These are phyloP conservation scores for Buxus sempervirens DNA, from an alignment of 164 flowering plant species.

Conservation along the genomic window DNA sequence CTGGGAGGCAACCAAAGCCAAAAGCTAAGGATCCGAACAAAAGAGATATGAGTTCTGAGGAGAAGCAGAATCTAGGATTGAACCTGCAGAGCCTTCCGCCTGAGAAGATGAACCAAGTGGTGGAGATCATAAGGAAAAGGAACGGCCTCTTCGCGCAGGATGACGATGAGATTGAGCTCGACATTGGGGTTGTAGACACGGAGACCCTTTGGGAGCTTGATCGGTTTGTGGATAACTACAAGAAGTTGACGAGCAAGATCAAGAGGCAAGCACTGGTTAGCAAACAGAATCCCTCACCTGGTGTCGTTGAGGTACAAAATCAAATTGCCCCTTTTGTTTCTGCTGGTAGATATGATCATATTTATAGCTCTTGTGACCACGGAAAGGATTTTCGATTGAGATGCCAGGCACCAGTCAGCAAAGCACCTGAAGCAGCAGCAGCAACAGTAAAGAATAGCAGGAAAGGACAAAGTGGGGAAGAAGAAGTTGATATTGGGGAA, in stretches of 20 bases:
- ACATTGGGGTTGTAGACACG: slow-evolving; percentile 59
- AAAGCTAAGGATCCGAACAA: slow-evolving; percentile 35
- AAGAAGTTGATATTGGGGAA: slow-evolving; percentile 43
- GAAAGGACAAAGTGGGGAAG: slow-evolving; percentile 22
- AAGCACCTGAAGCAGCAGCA: slow-evolving; percentile 16
- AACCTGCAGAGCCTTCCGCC: slow-evolving; percentile 29
- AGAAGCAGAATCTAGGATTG: slow-evolving; percentile 38
- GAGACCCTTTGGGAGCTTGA: slow-evolving; percentile 91
- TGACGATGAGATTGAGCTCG: slow-evolving; percentile 83
- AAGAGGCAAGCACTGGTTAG: slow-evolving; percentile 44
- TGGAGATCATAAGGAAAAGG: slow-evolving; percentile 57
- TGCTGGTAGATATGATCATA: too few relatives aligned
- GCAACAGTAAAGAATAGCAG: slow-evolving; percentile 14
- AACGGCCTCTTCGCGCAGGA: slow-evolving; percentile 41
- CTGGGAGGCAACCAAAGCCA: slow-evolving; percentile 33
- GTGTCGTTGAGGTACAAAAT: too few relatives aligned
- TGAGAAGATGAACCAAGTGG: slow-evolving; percentile 64
- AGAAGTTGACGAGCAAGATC: slow-evolving; percentile 60
- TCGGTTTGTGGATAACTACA: slow-evolving; percentile 58
- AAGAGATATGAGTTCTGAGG: slow-evolving; percentile 37
- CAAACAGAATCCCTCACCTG: too few relatives aligned
- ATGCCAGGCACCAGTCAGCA: slow-evolving; percentile 27
- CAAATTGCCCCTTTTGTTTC: too few relatives aligned
- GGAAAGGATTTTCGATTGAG: too few relatives aligned
- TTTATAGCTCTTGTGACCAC: too few relatives aligned